Evolutionary conservation across 306 rosid species (phyloP).

Genomic region (Quercus alba): DNA sequence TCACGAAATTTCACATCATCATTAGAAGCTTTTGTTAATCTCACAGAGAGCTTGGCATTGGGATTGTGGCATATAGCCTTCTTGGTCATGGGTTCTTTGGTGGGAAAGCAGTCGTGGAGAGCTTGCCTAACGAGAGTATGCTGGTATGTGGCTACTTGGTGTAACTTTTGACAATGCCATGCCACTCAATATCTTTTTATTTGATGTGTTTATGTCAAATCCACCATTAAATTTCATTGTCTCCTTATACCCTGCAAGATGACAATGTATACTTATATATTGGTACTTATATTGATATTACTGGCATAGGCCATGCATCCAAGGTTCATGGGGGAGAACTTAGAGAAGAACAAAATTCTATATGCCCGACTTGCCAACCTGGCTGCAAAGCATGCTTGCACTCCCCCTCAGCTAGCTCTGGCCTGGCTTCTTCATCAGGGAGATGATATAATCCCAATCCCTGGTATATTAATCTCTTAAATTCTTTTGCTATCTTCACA

Average conservation of each 20-base stretch:
- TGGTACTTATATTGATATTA: slow-evolving; percentile 11
- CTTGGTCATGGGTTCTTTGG: slow-evolving; percentile 74
- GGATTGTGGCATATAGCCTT: slow-evolving; percentile 67
- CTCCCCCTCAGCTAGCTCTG: slow-evolving; percentile 62
- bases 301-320: slow-evolving; percentile 50
- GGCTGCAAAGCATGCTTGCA: slow-evolving; percentile 51
- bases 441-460: slow-evolving; percentile 62
- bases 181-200: too few relatives aligned
- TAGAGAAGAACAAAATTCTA: slow-evolving; percentile 59
- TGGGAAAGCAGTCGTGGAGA: slow-evolving; percentile 58
- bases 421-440: slow-evolving; percentile 76
- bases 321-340: slow-evolving; percentile 60
- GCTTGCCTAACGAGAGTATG: slow-evolving; percentile 50
- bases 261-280: too few relatives aligned
- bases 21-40: neutral
- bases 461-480: slow-evolving; percentile 37
- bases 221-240: too few relatives aligned
- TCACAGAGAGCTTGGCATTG: slow-evolving; percentile 63
- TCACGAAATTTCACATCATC: neutral
- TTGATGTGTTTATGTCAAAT: too few relatives aligned
- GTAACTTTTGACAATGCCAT: too few relatives aligned
- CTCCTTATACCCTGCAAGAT: too few relatives aligned
- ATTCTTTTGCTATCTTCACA: neutral
- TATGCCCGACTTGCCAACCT: slow-evolving; percentile 38
- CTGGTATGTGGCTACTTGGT: slow-evolving; percentile 32